Percentiles rank a stretch among this genome's conserved stretches.
Evolutionary conservation across 2,329 filamentous ascomycete genomes (phyloP).

Genomic region (Exophiala aquamarina): DNA sequence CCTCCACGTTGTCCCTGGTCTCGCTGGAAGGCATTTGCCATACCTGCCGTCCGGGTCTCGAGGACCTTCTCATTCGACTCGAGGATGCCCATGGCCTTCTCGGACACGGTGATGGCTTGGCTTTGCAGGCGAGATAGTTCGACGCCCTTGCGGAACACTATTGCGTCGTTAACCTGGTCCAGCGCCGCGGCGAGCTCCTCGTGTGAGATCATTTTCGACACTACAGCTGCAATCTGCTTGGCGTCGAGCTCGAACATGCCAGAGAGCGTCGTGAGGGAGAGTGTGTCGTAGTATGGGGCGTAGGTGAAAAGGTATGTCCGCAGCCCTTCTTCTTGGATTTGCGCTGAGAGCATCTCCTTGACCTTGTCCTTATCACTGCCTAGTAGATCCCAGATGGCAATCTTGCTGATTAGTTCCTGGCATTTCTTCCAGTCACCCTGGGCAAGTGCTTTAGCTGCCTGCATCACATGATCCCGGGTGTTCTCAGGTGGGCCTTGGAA

Average conservation of each 20-base stretch:
- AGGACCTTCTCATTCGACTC: conserved; percentile 97
- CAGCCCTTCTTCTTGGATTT: conserved; percentile 98
- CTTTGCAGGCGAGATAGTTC: conserved; percentile 95
- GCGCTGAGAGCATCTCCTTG: conserved; percentile 94
- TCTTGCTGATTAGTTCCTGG: conserved; percentile 87
- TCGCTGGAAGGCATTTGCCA: conserved; percentile 90
- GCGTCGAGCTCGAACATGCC: conserved; percentile 93
- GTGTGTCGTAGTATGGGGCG: conserved; percentile 97
- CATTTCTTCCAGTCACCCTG: conserved; percentile 99
- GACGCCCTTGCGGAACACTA: conserved; percentile 99
- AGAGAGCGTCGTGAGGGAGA: conserved; percentile 80
- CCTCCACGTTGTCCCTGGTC: conserved; percentile 75
- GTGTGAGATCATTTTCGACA: conserved; percentile 99
- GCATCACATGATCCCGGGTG: conserved; percentile 98
- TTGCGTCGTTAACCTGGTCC: conserved; percentile 94
- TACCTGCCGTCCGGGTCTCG: conserved; percentile 95
- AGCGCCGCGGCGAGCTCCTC: conserved; percentile 95
- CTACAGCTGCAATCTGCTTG: conserved; percentile 88
- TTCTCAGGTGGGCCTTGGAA: conserved; percentile 99
- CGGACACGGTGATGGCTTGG: conserved; percentile 86
- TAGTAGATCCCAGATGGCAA: conserved; percentile 99
- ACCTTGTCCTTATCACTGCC: conserved; percentile 77
- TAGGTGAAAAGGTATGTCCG: conserved; percentile 99
- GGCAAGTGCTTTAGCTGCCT: conserved; percentile 93
- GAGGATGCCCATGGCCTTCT: conserved; percentile 94